Evolutionary conservation across 306 rosid genomes (phyloP).

Genomic region (Vigna radiata): DNA sequence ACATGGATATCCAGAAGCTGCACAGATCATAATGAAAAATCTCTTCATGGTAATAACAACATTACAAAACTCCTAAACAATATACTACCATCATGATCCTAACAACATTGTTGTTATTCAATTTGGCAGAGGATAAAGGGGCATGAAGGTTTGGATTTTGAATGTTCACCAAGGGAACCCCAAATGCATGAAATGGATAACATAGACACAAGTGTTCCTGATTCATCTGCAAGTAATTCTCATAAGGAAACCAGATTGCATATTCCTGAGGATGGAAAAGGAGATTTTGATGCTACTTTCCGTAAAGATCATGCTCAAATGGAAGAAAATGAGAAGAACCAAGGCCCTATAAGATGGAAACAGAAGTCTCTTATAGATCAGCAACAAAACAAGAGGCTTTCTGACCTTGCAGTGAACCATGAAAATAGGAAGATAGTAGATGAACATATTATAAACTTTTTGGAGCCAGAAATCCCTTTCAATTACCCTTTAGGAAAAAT

Average conservation of each 20-base stretch:
- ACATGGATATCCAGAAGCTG: constrained; percentile 51
- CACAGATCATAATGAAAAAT: constrained; percentile 50
- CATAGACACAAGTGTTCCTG: constrained; percentile 40
- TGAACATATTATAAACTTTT: constrained; percentile 61
- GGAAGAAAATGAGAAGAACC: constrained; percentile 51
- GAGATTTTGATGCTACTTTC: constrained; percentile 37
- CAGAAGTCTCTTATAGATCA: constrained; percentile 48
- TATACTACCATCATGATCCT: not conserved
- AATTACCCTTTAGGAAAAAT: constrained; percentile 44
- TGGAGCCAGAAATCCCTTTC: constrained; percentile 30
- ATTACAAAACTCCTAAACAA: not conserved
- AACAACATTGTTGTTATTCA: not conserved
- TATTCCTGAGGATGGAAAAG: constrained; percentile 20
- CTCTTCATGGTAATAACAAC: constrained; percentile 59
- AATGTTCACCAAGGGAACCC: constrained; percentile 40
- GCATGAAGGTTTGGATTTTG: constrained; percentile 53
- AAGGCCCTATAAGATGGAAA: constrained; percentile 52
- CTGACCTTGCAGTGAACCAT: constrained; percentile 42
- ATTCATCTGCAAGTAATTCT: constrained; percentile 34
- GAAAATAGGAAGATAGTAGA: constrained; percentile 51
- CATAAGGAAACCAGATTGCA: constrained; percentile 34
- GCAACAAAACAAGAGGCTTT: constrained; percentile 48
- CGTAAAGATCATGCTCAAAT: constrained; percentile 43
- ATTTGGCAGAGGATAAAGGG: constrained; percentile 58
- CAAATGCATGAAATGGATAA: constrained; percentile 43